Conservation (phyloP, 208 protist species). For the Angomonas ambiguus region DNA sequence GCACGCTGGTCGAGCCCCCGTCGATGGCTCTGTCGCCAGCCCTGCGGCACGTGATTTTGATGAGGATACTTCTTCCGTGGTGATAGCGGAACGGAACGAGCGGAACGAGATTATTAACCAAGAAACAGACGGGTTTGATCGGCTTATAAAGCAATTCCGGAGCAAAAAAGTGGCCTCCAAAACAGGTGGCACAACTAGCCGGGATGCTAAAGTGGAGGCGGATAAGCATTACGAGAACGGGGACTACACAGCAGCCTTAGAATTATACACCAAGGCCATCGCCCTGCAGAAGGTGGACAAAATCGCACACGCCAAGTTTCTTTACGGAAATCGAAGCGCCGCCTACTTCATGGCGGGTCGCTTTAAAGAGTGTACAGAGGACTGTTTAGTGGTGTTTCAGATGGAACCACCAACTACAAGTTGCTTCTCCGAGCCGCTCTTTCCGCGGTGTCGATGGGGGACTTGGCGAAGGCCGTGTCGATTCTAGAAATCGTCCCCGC, state of each 20-base stretch:
- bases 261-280: conserved; percentile 86
- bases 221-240: conserved; percentile 81
- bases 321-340: conserved; percentile 87
- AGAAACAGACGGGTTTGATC: neutral
- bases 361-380: conserved; percentile 72
- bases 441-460: conserved; percentile 72
- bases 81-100: conserved; percentile 2
- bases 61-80: neutral
- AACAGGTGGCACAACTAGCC: conserved; percentile 32
- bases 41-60: conserved; percentile 3
- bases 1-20: neutral
- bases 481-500: conserved; percentile 36
- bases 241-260: conserved; percentile 76
- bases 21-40: conserved; percentile 10
- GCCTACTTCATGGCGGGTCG: conserved; percentile 85
- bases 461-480: conserved; percentile 55
- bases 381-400: conserved; percentile 73
- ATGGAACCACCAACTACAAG: conserved; percentile 66
- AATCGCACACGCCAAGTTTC: conserved; percentile 42
- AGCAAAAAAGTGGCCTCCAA: neutral
- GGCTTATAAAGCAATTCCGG: conserved; percentile 4
- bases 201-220: conserved; percentile 68
- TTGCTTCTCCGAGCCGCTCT: conserved; percentile 72
- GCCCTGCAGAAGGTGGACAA: conserved; percentile 53
- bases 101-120: neutral